These are phyloP conservation scores for Elaphomyces granulatus DNA, from an alignment of 495 filamentous ascomycete species.

Conservation along the genomic window DNA sequence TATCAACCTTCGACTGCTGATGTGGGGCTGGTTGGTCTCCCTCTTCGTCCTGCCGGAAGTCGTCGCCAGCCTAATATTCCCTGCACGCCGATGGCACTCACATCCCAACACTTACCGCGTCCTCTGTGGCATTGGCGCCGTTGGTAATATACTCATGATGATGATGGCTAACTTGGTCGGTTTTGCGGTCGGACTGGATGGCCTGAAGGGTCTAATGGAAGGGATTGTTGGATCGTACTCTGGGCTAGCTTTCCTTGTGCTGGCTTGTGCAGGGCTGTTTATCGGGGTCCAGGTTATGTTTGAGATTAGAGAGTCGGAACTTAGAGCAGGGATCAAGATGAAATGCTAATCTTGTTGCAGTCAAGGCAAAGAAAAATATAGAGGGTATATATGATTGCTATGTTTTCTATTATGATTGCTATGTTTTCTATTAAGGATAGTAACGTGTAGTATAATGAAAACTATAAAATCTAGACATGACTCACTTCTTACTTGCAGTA, in stretches of 20 bases:
- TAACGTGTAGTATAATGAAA: too few species aligned
- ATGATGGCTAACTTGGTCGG: conserved; percentile 90
- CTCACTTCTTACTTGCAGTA: too few species aligned
- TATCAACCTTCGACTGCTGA: conserved; percentile 77
- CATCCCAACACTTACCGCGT: conserved; percentile 58
- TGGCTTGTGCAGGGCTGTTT: conserved; percentile 59
- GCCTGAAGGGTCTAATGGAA: conserved; percentile 56
- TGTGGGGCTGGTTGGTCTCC: conserved; percentile 94
- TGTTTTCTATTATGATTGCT: too few species aligned
- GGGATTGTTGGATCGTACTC: conserved; percentile 61
- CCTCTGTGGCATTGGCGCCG: conserved; percentile 71
- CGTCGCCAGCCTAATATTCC: conserved; percentile 55
- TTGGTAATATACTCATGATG: conserved; percentile 87
- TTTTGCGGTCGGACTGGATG: conserved; percentile 85
- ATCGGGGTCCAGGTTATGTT: conserved; percentile 92
- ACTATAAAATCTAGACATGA: too few species aligned
- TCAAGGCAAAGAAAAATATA: too few species aligned
- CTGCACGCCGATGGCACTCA: conserved; percentile 49
- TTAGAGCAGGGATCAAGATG: conserved; percentile 63
- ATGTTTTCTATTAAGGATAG: too few species aligned
- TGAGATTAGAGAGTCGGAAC: conserved; percentile 76
- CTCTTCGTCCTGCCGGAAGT: conserved; percentile 88
- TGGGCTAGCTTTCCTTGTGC: conserved; percentile 56
- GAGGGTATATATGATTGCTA: too few species aligned
- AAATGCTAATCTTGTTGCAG: too few species aligned